phyloP scores from a whole-genome alignment of 257 asterid species.

The Linderniella brevidens region DNA sequence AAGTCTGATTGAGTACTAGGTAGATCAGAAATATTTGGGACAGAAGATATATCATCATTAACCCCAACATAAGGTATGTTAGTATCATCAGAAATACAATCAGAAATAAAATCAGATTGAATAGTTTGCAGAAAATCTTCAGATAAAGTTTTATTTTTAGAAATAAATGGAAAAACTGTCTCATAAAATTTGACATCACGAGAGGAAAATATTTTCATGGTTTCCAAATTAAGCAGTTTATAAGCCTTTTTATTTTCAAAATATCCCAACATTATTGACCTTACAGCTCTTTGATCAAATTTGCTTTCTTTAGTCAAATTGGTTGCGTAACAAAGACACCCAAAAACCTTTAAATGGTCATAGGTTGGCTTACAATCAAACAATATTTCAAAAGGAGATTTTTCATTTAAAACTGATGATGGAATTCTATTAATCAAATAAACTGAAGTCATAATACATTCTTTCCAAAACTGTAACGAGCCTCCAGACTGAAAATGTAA shows the following conservation, averaged over 20 bases:
- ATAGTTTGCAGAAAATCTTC: too few species aligned
- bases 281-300: neutral
- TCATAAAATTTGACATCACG: neutral
- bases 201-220: neutral
- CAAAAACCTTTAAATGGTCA: neutral
- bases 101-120: neutral
- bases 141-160: neutral
- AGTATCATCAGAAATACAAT: too few species aligned
- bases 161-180: neutral
- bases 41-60: too few species aligned
- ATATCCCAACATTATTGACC: neutral
- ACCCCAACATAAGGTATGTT: too few species aligned
- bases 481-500: neutral
- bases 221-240: neutral
- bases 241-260: neutral
- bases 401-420: neutral
- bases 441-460: neutral
- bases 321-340: neutral
- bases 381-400: neutral
- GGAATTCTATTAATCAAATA: neutral
- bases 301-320: neutral
- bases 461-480: neutral
- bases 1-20: too few species aligned
- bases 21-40: too few species aligned
- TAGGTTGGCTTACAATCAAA: neutral